Percentiles rank a stretch among this genome's conserved stretches.
phyloP scores from a whole-genome alignment of 176 grass and related monocot species.

The Poa annua region DNA sequence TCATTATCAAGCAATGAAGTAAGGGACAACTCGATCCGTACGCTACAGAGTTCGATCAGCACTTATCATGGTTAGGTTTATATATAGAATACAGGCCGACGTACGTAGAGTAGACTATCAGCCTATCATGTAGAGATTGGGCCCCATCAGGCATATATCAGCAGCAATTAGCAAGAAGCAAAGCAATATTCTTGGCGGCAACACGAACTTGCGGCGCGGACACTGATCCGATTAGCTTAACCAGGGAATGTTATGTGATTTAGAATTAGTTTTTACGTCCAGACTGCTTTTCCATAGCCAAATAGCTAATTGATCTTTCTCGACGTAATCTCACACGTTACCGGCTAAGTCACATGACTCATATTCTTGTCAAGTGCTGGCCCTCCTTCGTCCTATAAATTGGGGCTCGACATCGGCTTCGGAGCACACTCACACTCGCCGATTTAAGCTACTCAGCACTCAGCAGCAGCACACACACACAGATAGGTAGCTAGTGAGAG shows the following conservation, averaged over 20 bases:
- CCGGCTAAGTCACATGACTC: not conserved
- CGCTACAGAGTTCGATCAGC: no score
- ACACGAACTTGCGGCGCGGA: not conserved
- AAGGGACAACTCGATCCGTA: not conserved
- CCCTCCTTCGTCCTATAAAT: slow-evolving; percentile 62
- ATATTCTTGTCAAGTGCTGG: not conserved
- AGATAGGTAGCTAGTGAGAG: not conserved
- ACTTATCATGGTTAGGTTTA: not conserved
- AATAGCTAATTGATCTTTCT: no score
- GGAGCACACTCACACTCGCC: slow-evolving; percentile 6
- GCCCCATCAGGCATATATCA: not conserved
- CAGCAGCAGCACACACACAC: not conserved
- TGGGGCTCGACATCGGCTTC: slow-evolving; percentile 26
- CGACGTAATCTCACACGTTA: not conserved
- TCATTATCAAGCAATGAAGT: slow-evolving; percentile 1
- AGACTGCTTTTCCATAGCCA: slow-evolving; percentile 16
- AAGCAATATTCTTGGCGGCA: not conserved
- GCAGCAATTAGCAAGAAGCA: not conserved
- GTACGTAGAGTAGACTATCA: not conserved
- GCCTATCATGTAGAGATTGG: not conserved
- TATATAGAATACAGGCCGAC: slow-evolving; percentile 6
- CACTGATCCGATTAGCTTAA: not conserved
- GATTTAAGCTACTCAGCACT: no score
- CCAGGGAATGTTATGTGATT: not conserved
- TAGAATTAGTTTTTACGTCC: not conserved